These are phyloP conservation scores for Candida dajiaensis DNA, from an alignment of 805 yeast genomes.

Conservation along the genomic window DNA sequence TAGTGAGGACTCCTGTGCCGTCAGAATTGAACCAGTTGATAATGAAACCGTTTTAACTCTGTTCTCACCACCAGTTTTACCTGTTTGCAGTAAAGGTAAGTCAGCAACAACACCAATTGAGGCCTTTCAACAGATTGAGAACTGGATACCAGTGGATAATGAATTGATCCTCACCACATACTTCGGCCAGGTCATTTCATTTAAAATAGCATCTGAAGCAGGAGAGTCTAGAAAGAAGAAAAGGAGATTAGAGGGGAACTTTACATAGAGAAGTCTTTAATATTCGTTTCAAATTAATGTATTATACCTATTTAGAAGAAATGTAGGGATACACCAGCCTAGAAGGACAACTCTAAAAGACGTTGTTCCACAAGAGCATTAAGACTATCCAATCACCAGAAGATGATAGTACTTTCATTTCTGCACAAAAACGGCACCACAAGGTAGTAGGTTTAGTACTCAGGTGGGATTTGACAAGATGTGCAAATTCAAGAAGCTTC, in stretches of 20 bases:
- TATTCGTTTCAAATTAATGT: not conserved
- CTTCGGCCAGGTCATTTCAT: conserved; percentile 11
- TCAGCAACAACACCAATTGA: conserved; percentile 10
- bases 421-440: conserved; percentile 42
- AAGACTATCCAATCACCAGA: conserved; percentile 21
- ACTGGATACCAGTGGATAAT: conserved; percentile 17
- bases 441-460: conserved; percentile 26
- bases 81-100: conserved; percentile 14
- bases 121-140: conserved; percentile 9
- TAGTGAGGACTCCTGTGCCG: conserved; percentile 13
- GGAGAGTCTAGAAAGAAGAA: conserved; percentile 2
- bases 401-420: conserved; percentile 21
- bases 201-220: conserved; percentile 6
- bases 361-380: conserved; percentile 21
- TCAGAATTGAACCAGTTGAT: conserved; percentile 15
- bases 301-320: not conserved
- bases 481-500: conserved; percentile 25
- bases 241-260: not conserved
- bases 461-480: conserved; percentile 39
- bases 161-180: conserved; percentile 5
- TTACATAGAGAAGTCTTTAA: not conserved
- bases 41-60: conserved; percentile 6
- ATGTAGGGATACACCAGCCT: conserved; percentile 26
- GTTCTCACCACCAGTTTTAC: conserved; percentile 14
- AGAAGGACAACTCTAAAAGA: conserved; percentile 2